Evolutionary conservation across 2,329 filamentous ascomycete species (phyloP).

Genomic region (Chaetomiaceae sp.): DNA sequence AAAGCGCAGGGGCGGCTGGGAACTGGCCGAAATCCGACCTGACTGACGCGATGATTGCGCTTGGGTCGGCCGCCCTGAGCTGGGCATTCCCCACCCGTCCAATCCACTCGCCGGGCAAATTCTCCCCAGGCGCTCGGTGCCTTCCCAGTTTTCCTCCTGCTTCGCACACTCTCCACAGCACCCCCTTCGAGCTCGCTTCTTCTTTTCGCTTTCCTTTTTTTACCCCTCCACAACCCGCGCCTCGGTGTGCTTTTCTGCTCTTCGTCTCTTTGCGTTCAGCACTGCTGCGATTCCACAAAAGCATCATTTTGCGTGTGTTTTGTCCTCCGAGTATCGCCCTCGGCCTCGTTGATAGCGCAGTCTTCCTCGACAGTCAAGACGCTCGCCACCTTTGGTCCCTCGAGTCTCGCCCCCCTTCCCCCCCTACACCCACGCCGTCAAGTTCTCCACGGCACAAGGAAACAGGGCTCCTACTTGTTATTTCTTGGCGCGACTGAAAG

Average conservation of each 20-base stretch:
- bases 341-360: slow-evolving; percentile 22
- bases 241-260: slow-evolving; percentile 13
- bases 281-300: slow-evolving; percentile 36
- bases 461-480: not conserved
- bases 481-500: not conserved
- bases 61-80: slow-evolving; percentile 17
- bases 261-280: slow-evolving; percentile 18
- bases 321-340: slow-evolving; percentile 33
- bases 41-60: slow-evolving; percentile 14
- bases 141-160: slow-evolving; percentile 32
- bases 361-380: slow-evolving; percentile 8
- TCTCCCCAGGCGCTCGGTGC: slow-evolving; percentile 21
- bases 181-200: slow-evolving; percentile 33
- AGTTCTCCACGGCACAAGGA: not conserved
- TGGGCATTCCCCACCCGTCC: slow-evolving; percentile 24
- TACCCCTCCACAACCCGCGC: slow-evolving; percentile 28
- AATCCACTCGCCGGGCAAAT: slow-evolving; percentile 21
- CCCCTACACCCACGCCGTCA: not conserved
- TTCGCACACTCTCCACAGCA: slow-evolving; percentile 24
- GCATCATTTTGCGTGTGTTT: slow-evolving; percentile 34
- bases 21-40: no score
- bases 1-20: not conserved
- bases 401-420: not conserved
- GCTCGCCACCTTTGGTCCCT: not conserved
- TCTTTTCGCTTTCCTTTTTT: slow-evolving; percentile 32